A percentile compares a stretch with the other conserved stretches of the same genome.
These are phyloP conservation scores for Solanum arcanum DNA, from an alignment of 257 asterid species.

Conservation along the genomic window DNA sequence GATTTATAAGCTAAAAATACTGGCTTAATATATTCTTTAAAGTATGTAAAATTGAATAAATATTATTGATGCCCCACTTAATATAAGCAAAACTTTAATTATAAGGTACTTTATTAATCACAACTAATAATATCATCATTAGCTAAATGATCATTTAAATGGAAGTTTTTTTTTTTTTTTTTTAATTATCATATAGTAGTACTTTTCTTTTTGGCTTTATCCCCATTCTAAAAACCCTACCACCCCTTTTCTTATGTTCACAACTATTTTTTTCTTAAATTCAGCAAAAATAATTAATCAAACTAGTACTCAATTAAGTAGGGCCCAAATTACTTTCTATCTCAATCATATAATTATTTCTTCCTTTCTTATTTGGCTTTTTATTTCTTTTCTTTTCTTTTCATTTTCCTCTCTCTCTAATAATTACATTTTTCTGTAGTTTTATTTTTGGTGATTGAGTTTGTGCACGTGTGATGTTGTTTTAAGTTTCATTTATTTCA, in stretches of 20 bases:
- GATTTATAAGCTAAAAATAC: neutral
- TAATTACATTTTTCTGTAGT: neutral
- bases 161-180: neutral
- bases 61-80: neutral
- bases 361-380: neutral
- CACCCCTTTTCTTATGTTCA: neutral
- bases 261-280: constrained; percentile 21
- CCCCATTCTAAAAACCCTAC: neutral
- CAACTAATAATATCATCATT: constrained; percentile 7
- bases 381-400: neutral
- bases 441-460: neutral
- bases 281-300: constrained; percentile 11
- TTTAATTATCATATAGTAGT: too few species aligned
- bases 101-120: constrained; percentile 12
- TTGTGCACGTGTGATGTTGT: constrained; percentile 25
- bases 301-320: neutral
- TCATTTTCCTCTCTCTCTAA: constrained; percentile 7
- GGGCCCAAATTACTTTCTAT: neutral
- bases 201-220: neutral
- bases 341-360: neutral
- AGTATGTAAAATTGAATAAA: neutral
- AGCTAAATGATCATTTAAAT: neutral
- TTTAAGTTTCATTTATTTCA: neutral
- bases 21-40: neutral
- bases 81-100: constrained; percentile 1